Conservation (phyloP, 1,284 basidiomycete genomes). For the Boletus hoseneyae region DNA sequence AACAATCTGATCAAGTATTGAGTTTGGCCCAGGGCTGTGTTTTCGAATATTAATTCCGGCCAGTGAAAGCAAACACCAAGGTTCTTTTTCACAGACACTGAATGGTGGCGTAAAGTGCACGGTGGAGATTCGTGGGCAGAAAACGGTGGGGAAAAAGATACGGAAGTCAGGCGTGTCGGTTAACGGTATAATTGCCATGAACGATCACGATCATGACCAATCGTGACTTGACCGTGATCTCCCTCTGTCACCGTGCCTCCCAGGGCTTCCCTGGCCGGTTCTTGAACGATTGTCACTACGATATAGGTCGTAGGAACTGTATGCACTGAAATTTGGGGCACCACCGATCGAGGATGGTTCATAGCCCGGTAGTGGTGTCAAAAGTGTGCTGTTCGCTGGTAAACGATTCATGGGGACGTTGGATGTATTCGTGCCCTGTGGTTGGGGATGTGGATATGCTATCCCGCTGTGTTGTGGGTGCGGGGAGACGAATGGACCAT, state of each 20-base stretch:
- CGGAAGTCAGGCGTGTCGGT: neutral
- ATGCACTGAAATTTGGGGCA: constrained; percentile 11
- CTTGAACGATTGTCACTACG: constrained; percentile 20
- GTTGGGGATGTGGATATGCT: constrained; percentile 16
- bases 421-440: constrained; percentile 14
- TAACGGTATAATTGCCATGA: constrained; percentile 2
- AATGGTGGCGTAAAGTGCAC: constrained; percentile 7
- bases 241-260: constrained; percentile 23
- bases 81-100: constrained; percentile 7
- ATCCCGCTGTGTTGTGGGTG: constrained; percentile 16
- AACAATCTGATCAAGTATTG: constrained; percentile 3
- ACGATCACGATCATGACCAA: constrained; percentile 11
- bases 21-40: constrained; percentile 1
- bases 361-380: constrained; percentile 49
- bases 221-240: constrained; percentile 24
- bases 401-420: constrained; percentile 29
- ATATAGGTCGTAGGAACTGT: constrained; percentile 23
- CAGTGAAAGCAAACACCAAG: constrained; percentile 4
- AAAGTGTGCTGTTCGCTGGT: constrained; percentile 47
- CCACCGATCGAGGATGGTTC: constrained; percentile 25
- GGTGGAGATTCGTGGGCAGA: constrained; percentile 1
- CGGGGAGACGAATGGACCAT: constrained; percentile 20
- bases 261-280: constrained; percentile 17
- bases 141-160: neutral
- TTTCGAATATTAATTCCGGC: constrained; percentile 6